Conservation (phyloP, 352 stramenopile genomes). For the Phytophthora idaei region DNA sequence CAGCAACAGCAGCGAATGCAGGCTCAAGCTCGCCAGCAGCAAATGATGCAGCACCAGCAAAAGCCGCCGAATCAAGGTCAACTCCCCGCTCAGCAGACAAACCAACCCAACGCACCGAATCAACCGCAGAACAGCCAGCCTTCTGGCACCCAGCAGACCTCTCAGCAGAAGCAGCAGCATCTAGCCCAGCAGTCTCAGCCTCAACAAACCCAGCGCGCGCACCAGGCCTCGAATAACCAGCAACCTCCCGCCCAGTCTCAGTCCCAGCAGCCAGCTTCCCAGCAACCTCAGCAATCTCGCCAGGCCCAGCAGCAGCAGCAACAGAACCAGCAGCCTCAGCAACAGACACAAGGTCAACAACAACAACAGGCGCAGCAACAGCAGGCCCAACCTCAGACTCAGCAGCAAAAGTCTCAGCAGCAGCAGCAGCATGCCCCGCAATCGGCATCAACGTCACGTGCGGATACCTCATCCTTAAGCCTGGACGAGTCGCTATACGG, state of each 20-base stretch:
- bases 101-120: slow-evolving; percentile 28
- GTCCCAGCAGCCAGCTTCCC: slow-evolving; percentile 25
- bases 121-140: slow-evolving; percentile 32
- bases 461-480: slow-evolving; percentile 53
- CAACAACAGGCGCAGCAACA: slow-evolving; percentile 30
- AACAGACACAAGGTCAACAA: slow-evolving; percentile 28
- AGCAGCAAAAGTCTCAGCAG: slow-evolving; percentile 31
- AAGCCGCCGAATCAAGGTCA: slow-evolving; percentile 42
- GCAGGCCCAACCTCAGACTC: slow-evolving; percentile 24
- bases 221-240: slow-evolving; percentile 26
- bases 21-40: slow-evolving; percentile 50
- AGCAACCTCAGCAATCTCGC: slow-evolving; percentile 22
- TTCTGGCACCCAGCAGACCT: slow-evolving; percentile 17
- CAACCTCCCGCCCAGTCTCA: slow-evolving; percentile 23
- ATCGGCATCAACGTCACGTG: slow-evolving; percentile 27
- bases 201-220: slow-evolving; percentile 29
- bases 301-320: slow-evolving; percentile 28
- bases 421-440: slow-evolving; percentile 19
- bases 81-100: slow-evolving; percentile 31
- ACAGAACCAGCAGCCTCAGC: slow-evolving; percentile 29
- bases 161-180: slow-evolving; percentile 44
- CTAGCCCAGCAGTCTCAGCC: slow-evolving; percentile 38
- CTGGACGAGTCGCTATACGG: slow-evolving; percentile 68
- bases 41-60: slow-evolving; percentile 54
- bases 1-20: slow-evolving; percentile 63